Evolutionary conservation across 768 basidiomycete genomes (phyloP).

Genomic region (Phaeolepiota aurea): DNA sequence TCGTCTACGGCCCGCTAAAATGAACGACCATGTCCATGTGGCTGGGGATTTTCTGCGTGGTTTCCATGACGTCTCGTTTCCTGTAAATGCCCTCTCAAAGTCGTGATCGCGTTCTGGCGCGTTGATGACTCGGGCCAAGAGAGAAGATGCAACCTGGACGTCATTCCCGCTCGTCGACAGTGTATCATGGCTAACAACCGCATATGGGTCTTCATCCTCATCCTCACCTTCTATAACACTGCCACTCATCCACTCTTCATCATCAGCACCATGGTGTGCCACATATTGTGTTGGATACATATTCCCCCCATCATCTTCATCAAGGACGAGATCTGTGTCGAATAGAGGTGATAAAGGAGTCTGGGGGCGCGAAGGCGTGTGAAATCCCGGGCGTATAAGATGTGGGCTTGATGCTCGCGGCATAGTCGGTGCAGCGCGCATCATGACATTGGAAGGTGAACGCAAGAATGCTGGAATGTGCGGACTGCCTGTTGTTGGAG

Average conservation of each 20-base stretch:
- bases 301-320: background rate
- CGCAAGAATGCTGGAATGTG: background rate
- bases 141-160: too few species aligned
- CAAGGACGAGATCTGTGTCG: background rate
- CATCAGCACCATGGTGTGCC: background rate
- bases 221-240: background rate
- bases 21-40: background rate
- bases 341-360: slow-evolving; percentile 24
- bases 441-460: background rate
- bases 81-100: background rate
- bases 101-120: background rate
- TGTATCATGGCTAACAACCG: background rate
- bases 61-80: background rate
- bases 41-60: background rate
- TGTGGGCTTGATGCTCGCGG: slow-evolving; percentile 29
- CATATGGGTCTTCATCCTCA: background rate
- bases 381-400: slow-evolving; percentile 30
- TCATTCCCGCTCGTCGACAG: background rate
- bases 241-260: background rate
- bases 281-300: background rate
- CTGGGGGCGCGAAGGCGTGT: slow-evolving; percentile 29
- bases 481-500: slow-evolving; percentile 18
- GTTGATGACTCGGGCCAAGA: too few species aligned
- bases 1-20: background rate
- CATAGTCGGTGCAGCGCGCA: slow-evolving; percentile 26